These are phyloP conservation scores for Ceratocystis destructans DNA, from an alignment of 2,329 filamentous ascomycete species.

Conservation along the genomic window DNA sequence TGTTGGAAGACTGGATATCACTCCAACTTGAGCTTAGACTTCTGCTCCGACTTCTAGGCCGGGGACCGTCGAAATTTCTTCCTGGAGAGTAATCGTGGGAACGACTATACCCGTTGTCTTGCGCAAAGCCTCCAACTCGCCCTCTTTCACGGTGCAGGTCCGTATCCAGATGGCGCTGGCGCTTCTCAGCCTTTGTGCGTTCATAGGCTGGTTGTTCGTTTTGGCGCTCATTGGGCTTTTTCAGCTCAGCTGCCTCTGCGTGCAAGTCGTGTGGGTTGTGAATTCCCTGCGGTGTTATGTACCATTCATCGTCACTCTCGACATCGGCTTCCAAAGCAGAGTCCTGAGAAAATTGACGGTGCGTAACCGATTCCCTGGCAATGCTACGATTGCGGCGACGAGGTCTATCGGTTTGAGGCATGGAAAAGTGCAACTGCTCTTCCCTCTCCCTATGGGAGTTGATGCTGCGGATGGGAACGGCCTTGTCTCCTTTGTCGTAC, in stretches of 20 bases:
- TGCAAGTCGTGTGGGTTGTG: conserved; percentile 43
- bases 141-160: neutral
- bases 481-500: neutral
- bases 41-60: conserved; percentile 21
- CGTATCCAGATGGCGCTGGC: conserved; percentile 11
- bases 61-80: neutral
- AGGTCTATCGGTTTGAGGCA: neutral
- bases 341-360: conserved; percentile 21
- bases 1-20: neutral
- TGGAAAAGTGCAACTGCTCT: neutral
- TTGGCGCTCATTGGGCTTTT: conserved; percentile 28
- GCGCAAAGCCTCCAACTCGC: neutral
- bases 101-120: neutral
- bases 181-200: conserved; percentile 19
- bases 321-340: conserved; percentile 11
- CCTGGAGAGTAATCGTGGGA: neutral
- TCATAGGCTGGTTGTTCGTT: neutral
- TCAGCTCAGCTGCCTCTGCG: conserved; percentile 36
- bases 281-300: conserved; percentile 28
- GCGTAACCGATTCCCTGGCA: conserved; percentile 6
- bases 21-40: conserved; percentile 21
- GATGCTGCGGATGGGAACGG: neutral
- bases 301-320: conserved; percentile 26
- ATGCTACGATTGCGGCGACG: neutral
- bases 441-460: neutral